Evolutionary conservation across 441 rosid species (phyloP), one percentile per base, ranked within the genome.

Genomic region (Pelargonium myrrhifolium): DNA sequence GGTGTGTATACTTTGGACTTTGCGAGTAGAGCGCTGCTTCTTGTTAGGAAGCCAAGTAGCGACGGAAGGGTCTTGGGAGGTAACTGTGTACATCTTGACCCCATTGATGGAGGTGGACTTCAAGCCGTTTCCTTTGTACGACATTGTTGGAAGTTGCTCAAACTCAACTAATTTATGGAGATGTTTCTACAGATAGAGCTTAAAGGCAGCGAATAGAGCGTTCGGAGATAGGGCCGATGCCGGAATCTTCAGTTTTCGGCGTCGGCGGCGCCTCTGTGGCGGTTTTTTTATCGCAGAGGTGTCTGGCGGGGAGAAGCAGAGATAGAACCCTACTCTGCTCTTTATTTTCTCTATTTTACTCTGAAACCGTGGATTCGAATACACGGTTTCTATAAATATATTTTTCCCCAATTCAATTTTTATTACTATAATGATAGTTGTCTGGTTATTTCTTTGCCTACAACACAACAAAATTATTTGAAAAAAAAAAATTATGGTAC

Each of bases 91-190:
- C 75, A 83, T 72, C 84, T 86, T 89, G 31, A 87, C 87, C 43
- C 96, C 96, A 71, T 93, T 90, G 10, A 89, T 77, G 71, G 93
- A 80, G 63, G 89, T 85, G 39, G 87, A 89, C 84, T 90, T 90
- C 83, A 89, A 65, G 76, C 47, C 47, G 47, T 42, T 42, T 14
- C 47, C 47, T 42, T 42, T 42, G 47, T 42, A 42, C 47, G 47
- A 42, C 47, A 42, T 42, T 42, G 47, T 14, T 42, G 1, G 47
- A 9, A 14, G 2, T 42, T 42, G 47, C 47, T 42, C 47, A 9
- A 42, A 3, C 12, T 42, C 2, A 0, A 3, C 47, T 39, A 39
- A 39, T 39, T 39, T 39, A 39, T 39, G 0, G 42, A 39, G 9
- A 4, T 39, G 42, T 6, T 6, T 39, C 42, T 2, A 2, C 42